phyloP scores from a whole-genome alignment of 139 green algal genomes.

The Tetratostichococcus sp. region DNA sequence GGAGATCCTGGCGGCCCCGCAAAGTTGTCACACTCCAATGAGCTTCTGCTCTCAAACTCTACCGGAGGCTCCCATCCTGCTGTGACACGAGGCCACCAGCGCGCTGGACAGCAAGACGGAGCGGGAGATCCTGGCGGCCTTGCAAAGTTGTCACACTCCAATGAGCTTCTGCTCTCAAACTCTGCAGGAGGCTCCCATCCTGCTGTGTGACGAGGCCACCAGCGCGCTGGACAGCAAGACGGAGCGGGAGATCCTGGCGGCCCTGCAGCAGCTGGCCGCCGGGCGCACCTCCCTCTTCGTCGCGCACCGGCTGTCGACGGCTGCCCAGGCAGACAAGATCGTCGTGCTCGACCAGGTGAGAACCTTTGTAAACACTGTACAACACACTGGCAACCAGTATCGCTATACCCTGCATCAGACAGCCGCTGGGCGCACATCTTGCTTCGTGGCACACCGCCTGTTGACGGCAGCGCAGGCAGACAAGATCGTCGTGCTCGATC shows the following conservation, averaged over 20 bases:
- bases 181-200: constrained; percentile 54
- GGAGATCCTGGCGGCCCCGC: constrained; percentile 60
- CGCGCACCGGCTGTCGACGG: constrained; percentile 92
- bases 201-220: constrained; percentile 94
- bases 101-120: constrained; percentile 85
- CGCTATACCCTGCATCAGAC: constrained; percentile 26
- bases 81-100: constrained; percentile 92
- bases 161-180: too few species aligned
- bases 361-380: too few species aligned
- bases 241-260: constrained; percentile 66
- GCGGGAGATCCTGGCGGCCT: constrained; percentile 59
- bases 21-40: too few species aligned
- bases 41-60: constrained; percentile 4
- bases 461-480: constrained; percentile 86
- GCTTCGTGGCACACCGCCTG: constrained; percentile 95
- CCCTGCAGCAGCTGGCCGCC: constrained; percentile 32
- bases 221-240: constrained; percentile 82
- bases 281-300: constrained; percentile 92
- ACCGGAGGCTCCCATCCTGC: constrained; percentile 61
- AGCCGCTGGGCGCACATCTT: constrained; percentile 69
- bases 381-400: too few species aligned
- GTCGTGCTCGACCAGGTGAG: constrained; percentile 72
- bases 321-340: constrained; percentile 84
- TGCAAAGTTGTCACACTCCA: too few species aligned
- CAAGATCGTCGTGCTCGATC: constrained; percentile 85